Conservation (phyloP, 805 yeast species). For the Hagleromyces aurorensis region DNA sequence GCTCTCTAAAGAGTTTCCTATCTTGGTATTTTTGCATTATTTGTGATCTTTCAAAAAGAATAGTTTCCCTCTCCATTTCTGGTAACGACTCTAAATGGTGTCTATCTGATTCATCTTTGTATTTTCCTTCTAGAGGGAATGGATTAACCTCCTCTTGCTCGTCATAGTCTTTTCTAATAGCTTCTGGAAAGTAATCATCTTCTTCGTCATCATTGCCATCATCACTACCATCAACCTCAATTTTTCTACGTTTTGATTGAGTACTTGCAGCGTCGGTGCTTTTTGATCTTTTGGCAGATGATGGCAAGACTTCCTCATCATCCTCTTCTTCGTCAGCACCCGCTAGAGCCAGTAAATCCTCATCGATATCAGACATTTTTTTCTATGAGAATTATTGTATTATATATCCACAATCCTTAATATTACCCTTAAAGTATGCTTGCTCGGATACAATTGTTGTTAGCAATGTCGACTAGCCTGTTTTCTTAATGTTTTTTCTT, state of each 20-base stretch:
- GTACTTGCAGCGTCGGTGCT: slow-evolving; percentile 23
- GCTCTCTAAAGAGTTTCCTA: slow-evolving; percentile 70
- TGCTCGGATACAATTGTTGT: too few relatives aligned
- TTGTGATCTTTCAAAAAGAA: slow-evolving; percentile 86
- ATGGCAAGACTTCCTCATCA: slow-evolving; percentile 28
- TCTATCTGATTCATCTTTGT: slow-evolving; percentile 74
- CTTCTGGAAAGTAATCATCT: slow-evolving; percentile 35
- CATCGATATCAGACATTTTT: slow-evolving; percentile 79
- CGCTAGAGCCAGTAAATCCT: slow-evolving; percentile 92
- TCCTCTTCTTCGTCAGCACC: slow-evolving; percentile 54
- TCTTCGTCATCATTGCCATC: slow-evolving; percentile 33
- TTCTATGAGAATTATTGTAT: too few relatives aligned
- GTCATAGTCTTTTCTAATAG: slow-evolving; percentile 24
- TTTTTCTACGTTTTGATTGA: slow-evolving; percentile 32
- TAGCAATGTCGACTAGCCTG: too few relatives aligned
- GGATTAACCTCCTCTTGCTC: slow-evolving; percentile 51
- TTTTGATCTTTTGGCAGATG: slow-evolving; percentile 21
- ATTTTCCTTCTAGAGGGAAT: slow-evolving; percentile 89
- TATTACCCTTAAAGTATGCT: too few relatives aligned
- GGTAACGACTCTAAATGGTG: slow-evolving; percentile 59
- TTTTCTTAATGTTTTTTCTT: too few relatives aligned
- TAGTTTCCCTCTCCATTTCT: slow-evolving; percentile 86
- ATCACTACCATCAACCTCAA: slow-evolving; percentile 24
- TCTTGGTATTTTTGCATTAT: slow-evolving; percentile 86
- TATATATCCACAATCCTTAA: too few relatives aligned